Evolutionary conservation across 2,329 filamentous ascomycete genomes (phyloP).

Genomic region (Epichloe sibirici): DNA sequence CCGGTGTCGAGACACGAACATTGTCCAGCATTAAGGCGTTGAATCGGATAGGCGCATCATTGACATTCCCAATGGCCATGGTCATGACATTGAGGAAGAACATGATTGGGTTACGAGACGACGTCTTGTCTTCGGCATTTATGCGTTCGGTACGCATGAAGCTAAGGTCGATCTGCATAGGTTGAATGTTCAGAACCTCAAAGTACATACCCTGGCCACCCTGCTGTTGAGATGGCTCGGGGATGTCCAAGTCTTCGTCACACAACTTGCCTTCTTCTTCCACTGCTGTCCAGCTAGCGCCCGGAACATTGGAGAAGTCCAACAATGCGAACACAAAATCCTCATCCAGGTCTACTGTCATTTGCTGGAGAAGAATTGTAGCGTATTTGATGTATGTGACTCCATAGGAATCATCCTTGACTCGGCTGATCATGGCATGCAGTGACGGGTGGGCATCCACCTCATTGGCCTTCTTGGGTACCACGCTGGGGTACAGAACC

Average conservation of each 20-base stretch:
- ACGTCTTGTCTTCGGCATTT: slow-evolving; percentile 90
- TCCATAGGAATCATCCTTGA: slow-evolving; percentile 97
- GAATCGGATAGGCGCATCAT: slow-evolving; percentile 87
- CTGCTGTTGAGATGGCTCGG: slow-evolving; percentile 76
- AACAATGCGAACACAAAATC: slow-evolving; percentile 95
- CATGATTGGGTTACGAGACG: slow-evolving; percentile 88
- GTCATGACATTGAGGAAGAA: slow-evolving; percentile 98
- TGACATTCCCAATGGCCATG: slow-evolving; percentile 98
- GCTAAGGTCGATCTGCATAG: slow-evolving; percentile 94
- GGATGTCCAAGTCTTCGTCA: slow-evolving; percentile 81
- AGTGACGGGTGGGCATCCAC: slow-evolving; percentile 93
- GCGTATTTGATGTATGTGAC: slow-evolving; percentile 98
- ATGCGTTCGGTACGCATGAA: slow-evolving; percentile 95
- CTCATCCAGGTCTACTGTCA: slow-evolving; percentile 95
- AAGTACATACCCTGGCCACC: slow-evolving; percentile 94
- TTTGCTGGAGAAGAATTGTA: slow-evolving; percentile 84
- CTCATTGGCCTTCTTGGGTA: slow-evolving; percentile 92
- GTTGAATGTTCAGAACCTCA: slow-evolving; percentile 90
- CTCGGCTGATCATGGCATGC: slow-evolving; percentile 79
- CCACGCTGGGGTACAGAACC: slow-evolving; percentile 91
- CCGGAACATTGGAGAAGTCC: slow-evolving; percentile 88
- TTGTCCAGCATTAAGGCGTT: slow-evolving; percentile 94
- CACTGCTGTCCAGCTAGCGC: slow-evolving; percentile 58
- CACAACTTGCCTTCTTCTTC: slow-evolving; percentile 76
- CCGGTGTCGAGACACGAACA: slow-evolving; percentile 74